A percentile compares a stretch with the other conserved stretches of the same genome.
Conservation (phyloP, 78 protist genomes). For the Monocercomonoides exilis region DNA sequence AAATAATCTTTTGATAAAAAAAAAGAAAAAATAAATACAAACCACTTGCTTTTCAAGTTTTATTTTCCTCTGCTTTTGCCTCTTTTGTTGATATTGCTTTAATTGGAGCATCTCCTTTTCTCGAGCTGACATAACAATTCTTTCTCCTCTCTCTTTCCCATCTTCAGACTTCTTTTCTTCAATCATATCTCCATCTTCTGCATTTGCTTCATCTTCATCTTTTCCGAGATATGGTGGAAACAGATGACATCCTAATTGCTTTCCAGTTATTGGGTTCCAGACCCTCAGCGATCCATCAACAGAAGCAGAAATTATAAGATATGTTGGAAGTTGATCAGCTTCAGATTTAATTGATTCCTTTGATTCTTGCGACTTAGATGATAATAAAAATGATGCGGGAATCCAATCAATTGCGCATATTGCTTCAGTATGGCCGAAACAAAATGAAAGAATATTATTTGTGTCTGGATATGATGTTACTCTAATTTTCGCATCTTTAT, state of each 20-base stretch:
- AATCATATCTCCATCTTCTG: not conserved
- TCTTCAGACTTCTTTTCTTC: no score
- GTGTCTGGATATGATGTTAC: not conserved
- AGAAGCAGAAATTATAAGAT: not conserved
- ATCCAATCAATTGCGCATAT: not conserved
- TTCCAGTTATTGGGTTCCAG: not conserved
- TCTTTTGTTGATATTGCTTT: not conserved
- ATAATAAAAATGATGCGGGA: not conserved
- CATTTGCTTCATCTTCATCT: not conserved
- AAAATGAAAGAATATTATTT: not conserved
- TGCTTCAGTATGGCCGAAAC: not conserved
- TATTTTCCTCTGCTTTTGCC: not conserved
- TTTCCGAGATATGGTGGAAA: not conserved
- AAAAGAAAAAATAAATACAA: no score
- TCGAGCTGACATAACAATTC: no score
- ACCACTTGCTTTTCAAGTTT: not conserved
- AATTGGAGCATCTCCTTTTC: no score
- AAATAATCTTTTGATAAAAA: no score
- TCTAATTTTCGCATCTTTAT: not conserved
- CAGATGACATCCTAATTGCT: not conserved
- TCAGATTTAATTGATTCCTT: no score
- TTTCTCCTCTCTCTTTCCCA: no score
- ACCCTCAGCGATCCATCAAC: not conserved
- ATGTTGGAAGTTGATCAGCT: no score
- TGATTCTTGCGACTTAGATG: not conserved